Conservation (phyloP, 2,329 filamentous ascomycete genomes). For the Knufia fluminis region DNA sequence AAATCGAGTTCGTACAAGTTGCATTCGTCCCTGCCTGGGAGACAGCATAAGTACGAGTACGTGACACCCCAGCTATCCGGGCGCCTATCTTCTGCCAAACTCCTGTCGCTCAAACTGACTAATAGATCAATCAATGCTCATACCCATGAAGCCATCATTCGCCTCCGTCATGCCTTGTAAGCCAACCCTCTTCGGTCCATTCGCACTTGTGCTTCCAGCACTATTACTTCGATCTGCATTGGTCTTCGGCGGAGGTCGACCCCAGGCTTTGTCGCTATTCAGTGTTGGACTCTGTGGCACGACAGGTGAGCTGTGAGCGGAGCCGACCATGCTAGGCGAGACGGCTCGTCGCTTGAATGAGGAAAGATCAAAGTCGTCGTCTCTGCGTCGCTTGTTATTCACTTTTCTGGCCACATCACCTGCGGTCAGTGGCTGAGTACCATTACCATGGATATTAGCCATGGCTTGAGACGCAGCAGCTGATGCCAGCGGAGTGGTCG, state of each 20-base stretch:
- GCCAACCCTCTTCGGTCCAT: conserved; percentile 54
- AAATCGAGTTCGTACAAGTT: too few relatives aligned
- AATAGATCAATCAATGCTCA: conserved; percentile 72
- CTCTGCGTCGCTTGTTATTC: conserved; percentile 72
- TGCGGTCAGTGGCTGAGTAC: conserved; percentile 41
- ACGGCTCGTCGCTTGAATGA: conserved; percentile 88
- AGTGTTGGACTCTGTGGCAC: conserved; percentile 72
- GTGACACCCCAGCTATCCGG: too few relatives aligned
- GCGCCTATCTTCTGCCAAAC: not conserved
- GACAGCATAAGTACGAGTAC: too few relatives aligned
- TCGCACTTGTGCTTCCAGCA: conserved; percentile 29
- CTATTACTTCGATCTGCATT: conserved; percentile 42
- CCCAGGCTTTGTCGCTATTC: conserved; percentile 58
- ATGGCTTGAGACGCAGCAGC: conserved; percentile 10
- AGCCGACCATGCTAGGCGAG: conserved; percentile 67
- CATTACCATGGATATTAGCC: not conserved
- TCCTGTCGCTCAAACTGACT: not conserved
- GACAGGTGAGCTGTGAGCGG: conserved; percentile 79
- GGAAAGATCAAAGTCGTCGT: conserved; percentile 81
- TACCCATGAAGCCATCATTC: conserved; percentile 90
- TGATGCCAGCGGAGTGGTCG: conserved; percentile 34
- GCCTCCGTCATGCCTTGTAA: conserved; percentile 92
- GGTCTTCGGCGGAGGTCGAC: conserved; percentile 53
- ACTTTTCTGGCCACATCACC: conserved; percentile 70
- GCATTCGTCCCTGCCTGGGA: too few relatives aligned